Conservation (phyloP, 2,329 filamentous ascomycete species). For the Thelonectria discophora region DNA sequence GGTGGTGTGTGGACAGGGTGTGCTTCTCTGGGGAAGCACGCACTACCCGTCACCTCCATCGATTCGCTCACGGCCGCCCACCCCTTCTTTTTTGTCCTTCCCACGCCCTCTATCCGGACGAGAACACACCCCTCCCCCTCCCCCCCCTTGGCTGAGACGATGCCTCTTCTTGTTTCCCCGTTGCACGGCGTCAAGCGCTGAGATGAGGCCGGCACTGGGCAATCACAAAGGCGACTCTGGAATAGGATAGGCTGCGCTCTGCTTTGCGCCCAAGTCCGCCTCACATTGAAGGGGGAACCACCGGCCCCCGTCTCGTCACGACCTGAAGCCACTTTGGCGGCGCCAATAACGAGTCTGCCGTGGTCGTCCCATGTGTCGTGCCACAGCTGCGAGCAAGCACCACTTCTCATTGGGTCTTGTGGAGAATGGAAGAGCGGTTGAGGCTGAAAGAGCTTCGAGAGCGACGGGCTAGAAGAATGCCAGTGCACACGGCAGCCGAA, state of each 20-base stretch:
- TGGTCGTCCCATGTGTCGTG: constrained; percentile 41
- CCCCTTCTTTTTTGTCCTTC: too few species aligned
- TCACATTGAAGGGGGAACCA: constrained; percentile 2
- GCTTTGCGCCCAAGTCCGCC: neutral
- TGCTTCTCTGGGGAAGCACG: constrained; percentile 38
- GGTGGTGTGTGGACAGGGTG: constrained; percentile 26
- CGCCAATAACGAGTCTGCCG: constrained; percentile 32
- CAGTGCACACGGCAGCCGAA: constrained; percentile 37
- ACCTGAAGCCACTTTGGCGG: constrained; percentile 34
- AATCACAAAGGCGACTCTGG: constrained; percentile 32
- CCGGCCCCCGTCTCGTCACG: constrained; percentile 22
- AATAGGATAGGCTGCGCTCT: constrained; percentile 16
- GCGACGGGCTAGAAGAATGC: constrained; percentile 32
- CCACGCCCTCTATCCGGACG: too few species aligned
- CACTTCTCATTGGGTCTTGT: constrained; percentile 28
- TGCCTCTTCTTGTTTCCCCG: constrained; percentile 29
- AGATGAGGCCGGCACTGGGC: constrained; percentile 18
- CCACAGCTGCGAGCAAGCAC: constrained; percentile 34
- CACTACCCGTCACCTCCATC: constrained; percentile 19
- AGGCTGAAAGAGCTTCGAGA: constrained; percentile 38
- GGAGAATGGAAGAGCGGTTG: constrained; percentile 33
- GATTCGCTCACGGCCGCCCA: constrained; percentile 28
- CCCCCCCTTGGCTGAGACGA: constrained; percentile 33
- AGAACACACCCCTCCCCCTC: too few species aligned
- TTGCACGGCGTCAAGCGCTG: constrained; percentile 20